Conservation (phyloP, 495 filamentous ascomycete species). For the Apodospora peruviana region DNA sequence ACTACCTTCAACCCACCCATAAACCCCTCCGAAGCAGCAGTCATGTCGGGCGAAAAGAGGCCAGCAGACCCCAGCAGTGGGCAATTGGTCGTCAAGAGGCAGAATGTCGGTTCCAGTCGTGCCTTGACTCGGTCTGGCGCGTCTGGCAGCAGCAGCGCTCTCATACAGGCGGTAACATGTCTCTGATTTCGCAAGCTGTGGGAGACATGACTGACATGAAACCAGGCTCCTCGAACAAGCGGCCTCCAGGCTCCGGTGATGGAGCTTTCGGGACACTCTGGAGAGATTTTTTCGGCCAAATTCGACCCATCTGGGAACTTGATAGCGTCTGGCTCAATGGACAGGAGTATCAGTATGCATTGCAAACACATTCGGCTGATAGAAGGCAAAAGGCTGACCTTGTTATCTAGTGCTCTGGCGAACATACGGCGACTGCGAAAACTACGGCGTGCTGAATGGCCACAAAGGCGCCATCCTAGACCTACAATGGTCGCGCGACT, state of each 20-base stretch:
- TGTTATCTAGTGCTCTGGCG: constrained; percentile 73
- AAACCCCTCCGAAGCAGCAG: constrained; percentile 6
- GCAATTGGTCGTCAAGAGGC: constrained; percentile 84
- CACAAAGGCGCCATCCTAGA: constrained; percentile 89
- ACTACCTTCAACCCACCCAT: not conserved
- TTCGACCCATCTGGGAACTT: constrained; percentile 84
- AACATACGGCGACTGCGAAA: constrained; percentile 86
- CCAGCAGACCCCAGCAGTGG: constrained; percentile 70
- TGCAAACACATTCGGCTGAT: not conserved
- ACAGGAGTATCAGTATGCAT: constrained; percentile 75
- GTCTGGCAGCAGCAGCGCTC: constrained; percentile 58
- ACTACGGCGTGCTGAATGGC: constrained; percentile 80
- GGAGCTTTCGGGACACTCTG: constrained; percentile 76
- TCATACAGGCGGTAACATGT: constrained; percentile 83
- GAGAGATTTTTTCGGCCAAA: constrained; percentile 84
- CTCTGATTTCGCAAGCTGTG: too few relatives aligned
- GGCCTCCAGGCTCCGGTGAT: constrained; percentile 87
- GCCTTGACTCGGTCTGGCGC: constrained; percentile 61
- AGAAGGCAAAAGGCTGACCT: constrained; percentile 4
- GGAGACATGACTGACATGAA: constrained; percentile 14
- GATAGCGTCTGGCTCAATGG: constrained; percentile 94
- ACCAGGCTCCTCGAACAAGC: constrained; percentile 74
- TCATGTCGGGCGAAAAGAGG: constrained; percentile 86
- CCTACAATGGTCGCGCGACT: constrained; percentile 94
- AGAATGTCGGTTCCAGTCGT: constrained; percentile 65